phyloP scores from a whole-genome alignment of 331 rosid genomes.

The Spiraea crenata region DNA sequence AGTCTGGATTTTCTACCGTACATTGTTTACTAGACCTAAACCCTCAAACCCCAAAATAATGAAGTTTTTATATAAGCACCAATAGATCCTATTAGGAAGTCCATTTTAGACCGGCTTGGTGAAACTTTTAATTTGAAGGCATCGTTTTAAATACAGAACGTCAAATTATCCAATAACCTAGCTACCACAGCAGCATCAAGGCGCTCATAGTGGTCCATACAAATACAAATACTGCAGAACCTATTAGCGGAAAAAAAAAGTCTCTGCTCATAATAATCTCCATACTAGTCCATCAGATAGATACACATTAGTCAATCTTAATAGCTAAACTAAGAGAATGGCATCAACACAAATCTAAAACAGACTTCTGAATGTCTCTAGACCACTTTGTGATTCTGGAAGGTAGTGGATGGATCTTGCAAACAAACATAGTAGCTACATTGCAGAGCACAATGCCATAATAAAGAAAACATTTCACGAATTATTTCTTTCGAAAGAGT shows the following conservation, averaged over 20 bases:
- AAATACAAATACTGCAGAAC: not conserved
- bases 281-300: not conserved
- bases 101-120: not conserved
- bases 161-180: not conserved
- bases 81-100: not conserved
- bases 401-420: not conserved
- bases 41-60: not conserved
- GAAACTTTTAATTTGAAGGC: not conserved
- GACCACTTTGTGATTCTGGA: not conserved
- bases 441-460: not conserved
- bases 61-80: not conserved
- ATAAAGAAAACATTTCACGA: not conserved
- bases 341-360: not conserved
- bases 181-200: not conserved
- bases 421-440: not conserved
- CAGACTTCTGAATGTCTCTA: not conserved
- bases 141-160: not conserved
- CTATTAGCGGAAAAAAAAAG: not conserved
- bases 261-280: not conserved
- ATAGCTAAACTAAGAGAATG: not conserved
- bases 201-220: not conserved
- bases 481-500: not conserved
- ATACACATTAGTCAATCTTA: not conserved
- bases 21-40: not conserved
- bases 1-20: not conserved